A percentile compares a stretch with the other conserved stretches of the same genome.
phyloP scores from a whole-genome alignment of 495 filamentous ascomycete genomes.

The Xylaria palmicola region DNA sequence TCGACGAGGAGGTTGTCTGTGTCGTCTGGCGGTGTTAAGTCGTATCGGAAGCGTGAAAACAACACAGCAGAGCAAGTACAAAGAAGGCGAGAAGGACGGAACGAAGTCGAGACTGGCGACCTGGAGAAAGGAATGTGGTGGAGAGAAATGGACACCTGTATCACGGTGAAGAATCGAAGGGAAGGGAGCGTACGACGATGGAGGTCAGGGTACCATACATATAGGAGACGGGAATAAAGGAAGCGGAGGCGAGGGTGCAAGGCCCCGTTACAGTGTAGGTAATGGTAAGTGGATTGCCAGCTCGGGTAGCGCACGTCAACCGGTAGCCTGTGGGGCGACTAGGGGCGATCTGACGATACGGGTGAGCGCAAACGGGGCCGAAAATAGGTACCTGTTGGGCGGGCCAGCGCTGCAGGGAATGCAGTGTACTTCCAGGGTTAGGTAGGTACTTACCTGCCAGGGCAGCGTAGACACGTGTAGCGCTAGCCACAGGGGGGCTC shows the following conservation, averaged over 20 bases:
- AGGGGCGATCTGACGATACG: conserved; percentile 11
- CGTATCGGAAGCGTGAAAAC: conserved; percentile 3
- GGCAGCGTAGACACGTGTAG: no score
- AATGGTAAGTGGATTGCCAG: background rate
- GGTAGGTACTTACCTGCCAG: background rate
- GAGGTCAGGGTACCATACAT: conserved; percentile 10
- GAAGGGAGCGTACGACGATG: conserved; percentile 26
- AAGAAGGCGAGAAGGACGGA: conserved; percentile 13
- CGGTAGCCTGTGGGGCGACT: conserved; percentile 2
- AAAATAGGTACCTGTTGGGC: conserved; percentile 8
- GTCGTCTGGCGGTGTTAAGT: background rate
- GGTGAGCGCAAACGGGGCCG: conserved; percentile 7
- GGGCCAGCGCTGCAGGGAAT: conserved; percentile 1
- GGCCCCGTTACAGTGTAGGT: background rate
- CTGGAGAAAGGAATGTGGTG: conserved; percentile 26
- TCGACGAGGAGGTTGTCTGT: conserved; percentile 7
- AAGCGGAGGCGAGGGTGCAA: background rate
- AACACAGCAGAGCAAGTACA: conserved; percentile 1
- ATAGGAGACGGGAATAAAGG: conserved; percentile 25
- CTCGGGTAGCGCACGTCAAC: background rate
- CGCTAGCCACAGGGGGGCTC: background rate
- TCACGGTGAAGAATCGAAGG: conserved; percentile 3
- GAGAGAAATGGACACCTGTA: conserved; percentile 8
- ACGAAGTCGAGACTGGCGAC: conserved; percentile 42
- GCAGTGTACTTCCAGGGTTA: background rate